phyloP scores from a whole-genome alignment of 2,329 filamentous ascomycete genomes.

The Talaromyces sp. region DNA sequence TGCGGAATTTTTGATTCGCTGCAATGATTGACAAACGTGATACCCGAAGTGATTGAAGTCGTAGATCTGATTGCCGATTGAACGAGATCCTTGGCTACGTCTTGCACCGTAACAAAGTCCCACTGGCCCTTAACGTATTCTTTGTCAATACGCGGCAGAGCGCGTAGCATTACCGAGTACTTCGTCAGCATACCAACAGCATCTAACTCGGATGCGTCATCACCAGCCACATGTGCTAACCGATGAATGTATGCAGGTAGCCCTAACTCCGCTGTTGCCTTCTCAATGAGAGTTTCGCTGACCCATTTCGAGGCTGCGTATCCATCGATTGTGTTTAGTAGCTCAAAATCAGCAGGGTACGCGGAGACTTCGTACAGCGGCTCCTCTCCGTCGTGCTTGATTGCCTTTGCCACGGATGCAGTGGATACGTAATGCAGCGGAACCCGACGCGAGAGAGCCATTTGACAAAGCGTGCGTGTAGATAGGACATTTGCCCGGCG shows the following conservation, averaged over 20 bases:
- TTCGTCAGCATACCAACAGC: conserved; percentile 4
- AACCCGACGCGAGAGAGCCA: conserved; percentile 22
- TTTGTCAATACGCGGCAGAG: neutral
- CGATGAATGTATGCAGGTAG: neutral
- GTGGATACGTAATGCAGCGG: conserved; percentile 35
- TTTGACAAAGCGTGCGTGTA: conserved; percentile 23
- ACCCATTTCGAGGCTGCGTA: conserved; percentile 41
- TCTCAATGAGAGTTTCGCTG: conserved; percentile 38
- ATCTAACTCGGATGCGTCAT: conserved; percentile 2
- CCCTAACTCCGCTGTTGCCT: neutral
- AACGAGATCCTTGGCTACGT: neutral
- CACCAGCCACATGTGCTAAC: conserved; percentile 2
- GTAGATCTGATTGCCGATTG: neutral
- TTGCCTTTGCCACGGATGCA: conserved; percentile 18
- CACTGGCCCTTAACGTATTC: neutral
- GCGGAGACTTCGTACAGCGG: conserved; percentile 19
- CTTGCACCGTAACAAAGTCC: conserved; percentile 9
- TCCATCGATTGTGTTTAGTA: conserved; percentile 26
- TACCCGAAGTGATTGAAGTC: neutral
- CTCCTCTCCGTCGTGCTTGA: neutral
- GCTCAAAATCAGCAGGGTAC: conserved; percentile 16
- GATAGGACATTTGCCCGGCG: conserved; percentile 26
- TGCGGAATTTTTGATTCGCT: neutral
- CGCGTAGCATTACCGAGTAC: neutral
- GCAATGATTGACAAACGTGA: neutral